These are phyloP conservation scores for Paramecium sexaurelia DNA, from an alignment of 73 alveolate species.

Conservation along the genomic window DNA sequence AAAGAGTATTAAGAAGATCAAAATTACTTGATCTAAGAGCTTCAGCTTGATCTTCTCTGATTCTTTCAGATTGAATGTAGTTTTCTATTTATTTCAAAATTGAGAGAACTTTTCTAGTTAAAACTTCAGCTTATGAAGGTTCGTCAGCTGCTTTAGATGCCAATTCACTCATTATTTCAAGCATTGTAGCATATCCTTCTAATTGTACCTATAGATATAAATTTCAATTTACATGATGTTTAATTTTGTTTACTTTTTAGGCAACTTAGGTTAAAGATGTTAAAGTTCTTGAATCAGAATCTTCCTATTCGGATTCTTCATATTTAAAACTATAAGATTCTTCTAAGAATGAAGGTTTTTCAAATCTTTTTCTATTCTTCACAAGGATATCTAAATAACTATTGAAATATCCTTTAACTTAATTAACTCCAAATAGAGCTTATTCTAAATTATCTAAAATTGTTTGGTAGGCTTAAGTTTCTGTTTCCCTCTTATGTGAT, in stretches of 20 bases:
- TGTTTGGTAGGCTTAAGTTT: not conserved
- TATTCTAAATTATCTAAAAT: slow-evolving; percentile 51
- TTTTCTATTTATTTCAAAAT: slow-evolving; percentile 33
- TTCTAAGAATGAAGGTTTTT: slow-evolving; percentile 42
- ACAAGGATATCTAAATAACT: slow-evolving; percentile 16
- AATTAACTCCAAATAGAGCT: slow-evolving; percentile 46
- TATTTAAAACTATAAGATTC: slow-evolving; percentile 23
- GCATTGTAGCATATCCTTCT: slow-evolving; percentile 36
- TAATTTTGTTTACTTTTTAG: slow-evolving; percentile 34
- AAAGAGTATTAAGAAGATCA: not conserved
- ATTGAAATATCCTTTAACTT: slow-evolving; percentile 54
- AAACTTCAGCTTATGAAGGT: slow-evolving; percentile 29
- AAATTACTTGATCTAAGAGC: not conserved
- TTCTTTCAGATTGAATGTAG: slow-evolving; percentile 52
- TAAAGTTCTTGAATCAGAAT: not conserved
- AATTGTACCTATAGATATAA: not conserved
- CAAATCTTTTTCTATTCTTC: slow-evolving; percentile 53
- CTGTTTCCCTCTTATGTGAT: slow-evolving; percentile 41
- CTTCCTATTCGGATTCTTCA: slow-evolving; percentile 48
- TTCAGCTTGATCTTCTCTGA: slow-evolving; percentile 55
- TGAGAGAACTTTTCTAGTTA: slow-evolving; percentile 27
- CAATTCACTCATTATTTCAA: slow-evolving; percentile 45
- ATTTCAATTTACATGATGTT: not conserved
- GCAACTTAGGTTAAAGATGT: slow-evolving; percentile 27
- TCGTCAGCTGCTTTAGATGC: slow-evolving; percentile 40